phyloP scores from a whole-genome alignment of 139 green algal species.

The Chlorella sp. region DNA sequence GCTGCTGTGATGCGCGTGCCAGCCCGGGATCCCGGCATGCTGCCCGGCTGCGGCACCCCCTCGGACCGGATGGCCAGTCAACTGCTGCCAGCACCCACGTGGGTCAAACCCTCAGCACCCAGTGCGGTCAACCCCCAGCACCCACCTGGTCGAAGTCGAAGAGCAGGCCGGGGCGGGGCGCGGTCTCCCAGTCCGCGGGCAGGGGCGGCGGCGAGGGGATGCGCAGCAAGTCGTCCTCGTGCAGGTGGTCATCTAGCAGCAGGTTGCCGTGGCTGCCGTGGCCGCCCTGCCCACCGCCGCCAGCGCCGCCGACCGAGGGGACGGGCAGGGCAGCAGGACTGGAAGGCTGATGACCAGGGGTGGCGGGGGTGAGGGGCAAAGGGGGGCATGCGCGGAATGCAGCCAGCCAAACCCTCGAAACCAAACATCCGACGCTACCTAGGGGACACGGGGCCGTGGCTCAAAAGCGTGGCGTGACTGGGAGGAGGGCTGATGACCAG shows the following conservation, averaged over 20 bases:
- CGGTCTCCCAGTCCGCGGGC: slow-evolving; percentile 39
- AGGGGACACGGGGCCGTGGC: no score
- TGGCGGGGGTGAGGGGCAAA: no score
- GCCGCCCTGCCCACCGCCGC: neutral
- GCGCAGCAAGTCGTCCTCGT: slow-evolving; percentile 21
- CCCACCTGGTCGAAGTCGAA: slow-evolving; percentile 51
- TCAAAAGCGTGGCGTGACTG: no score
- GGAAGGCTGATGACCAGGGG: no score
- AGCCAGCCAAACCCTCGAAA: no score
- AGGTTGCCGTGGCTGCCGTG: neutral
- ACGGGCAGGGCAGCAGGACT: no score
- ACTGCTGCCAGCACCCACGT: neutral
- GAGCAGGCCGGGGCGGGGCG: slow-evolving; percentile 18
- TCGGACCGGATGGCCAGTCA: neutral
- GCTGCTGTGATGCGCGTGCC: no score
- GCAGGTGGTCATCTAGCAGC: neutral
- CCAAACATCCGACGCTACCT: no score
- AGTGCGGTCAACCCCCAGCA: no score
- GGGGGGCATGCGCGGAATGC: no score
- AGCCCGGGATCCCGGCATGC: neutral
- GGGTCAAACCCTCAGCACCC: no score
- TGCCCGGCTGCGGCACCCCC: neutral
- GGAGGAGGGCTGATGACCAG: no score
- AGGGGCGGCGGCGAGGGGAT: slow-evolving; percentile 47
- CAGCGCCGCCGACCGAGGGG: neutral